These are phyloP conservation scores for Chaetomium fimeti DNA, from an alignment of 495 filamentous ascomycete species.

Conservation along the genomic window DNA sequence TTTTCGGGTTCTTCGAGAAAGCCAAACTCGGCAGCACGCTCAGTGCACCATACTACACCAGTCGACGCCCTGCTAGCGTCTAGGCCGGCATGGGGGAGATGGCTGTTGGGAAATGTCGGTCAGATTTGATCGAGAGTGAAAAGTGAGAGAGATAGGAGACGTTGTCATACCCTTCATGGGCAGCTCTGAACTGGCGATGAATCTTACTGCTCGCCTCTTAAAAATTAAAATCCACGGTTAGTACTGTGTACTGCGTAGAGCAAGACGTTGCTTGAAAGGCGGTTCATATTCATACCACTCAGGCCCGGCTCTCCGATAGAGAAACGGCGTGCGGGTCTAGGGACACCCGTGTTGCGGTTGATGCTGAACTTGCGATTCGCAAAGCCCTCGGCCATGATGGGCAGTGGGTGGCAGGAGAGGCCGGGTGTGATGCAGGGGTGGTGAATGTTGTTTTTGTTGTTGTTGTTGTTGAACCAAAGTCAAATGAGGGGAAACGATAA, in stretches of 20 bases:
- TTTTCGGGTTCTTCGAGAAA: constrained; percentile 74
- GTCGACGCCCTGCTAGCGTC: constrained; percentile 80
- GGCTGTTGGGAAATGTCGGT: constrained; percentile 33
- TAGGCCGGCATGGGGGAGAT: constrained; percentile 84
- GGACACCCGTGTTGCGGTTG: constrained; percentile 56
- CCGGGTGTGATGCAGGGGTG: neutral
- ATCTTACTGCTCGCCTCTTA: constrained; percentile 74
- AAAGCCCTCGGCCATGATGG: constrained; percentile 46
- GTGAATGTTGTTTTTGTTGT: neutral
- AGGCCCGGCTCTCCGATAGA: constrained; percentile 51
- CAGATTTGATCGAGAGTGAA: neutral
- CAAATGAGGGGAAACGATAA: neutral
- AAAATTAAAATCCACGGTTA: constrained; percentile 10
- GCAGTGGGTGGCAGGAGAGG: neutral
- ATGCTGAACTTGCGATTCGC: constrained; percentile 56
- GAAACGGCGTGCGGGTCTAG: constrained; percentile 49
- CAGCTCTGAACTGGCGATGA: constrained; percentile 79
- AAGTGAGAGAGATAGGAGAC: no score
- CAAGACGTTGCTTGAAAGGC: neutral
- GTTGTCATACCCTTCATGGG: constrained; percentile 66
- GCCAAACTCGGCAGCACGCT: constrained; percentile 74
- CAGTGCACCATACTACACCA: constrained; percentile 84
- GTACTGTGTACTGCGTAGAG: neutral
- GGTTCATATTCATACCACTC: constrained; percentile 40
- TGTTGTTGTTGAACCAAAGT: no score